These are phyloP conservation scores for Aspergillus funiculosus DNA, from an alignment of 495 filamentous ascomycete species.

Conservation along the genomic window DNA sequence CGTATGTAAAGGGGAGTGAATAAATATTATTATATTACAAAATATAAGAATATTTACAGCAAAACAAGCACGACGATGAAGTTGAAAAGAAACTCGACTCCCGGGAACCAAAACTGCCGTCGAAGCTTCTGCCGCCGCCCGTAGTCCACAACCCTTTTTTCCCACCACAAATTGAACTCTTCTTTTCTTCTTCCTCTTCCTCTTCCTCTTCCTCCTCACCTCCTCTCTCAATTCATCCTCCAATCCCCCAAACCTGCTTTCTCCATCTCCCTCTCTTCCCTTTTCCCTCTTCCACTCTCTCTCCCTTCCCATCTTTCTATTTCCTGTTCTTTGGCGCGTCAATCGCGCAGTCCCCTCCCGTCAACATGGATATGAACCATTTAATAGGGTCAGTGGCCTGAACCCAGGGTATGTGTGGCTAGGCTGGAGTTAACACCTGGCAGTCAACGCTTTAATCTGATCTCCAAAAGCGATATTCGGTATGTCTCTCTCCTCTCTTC, in stretches of 20 bases:
- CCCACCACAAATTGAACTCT: slow-evolving; percentile 32
- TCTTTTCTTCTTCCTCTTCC: slow-evolving; percentile 8
- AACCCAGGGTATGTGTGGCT: slow-evolving; percentile 38
- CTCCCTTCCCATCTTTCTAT: slow-evolving; percentile 13
- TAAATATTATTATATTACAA: not conserved
- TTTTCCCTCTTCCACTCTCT: slow-evolving; percentile 5
- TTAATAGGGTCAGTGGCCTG: slow-evolving; percentile 46
- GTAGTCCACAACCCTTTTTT: slow-evolving; percentile 30
- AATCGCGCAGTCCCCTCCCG: slow-evolving; percentile 34
- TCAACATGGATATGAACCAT: slow-evolving; percentile 51
- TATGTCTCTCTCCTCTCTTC: slow-evolving; percentile 36
- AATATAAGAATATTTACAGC: no score
- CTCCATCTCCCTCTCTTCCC: slow-evolving; percentile 7
- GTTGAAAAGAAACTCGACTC: no score
- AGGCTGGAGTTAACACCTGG: slow-evolving; percentile 42
- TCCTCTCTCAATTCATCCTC: slow-evolving; percentile 26
- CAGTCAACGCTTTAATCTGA: slow-evolving; percentile 57
- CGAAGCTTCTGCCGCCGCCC: slow-evolving; percentile 34
- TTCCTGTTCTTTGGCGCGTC: slow-evolving; percentile 19
- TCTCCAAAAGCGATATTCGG: slow-evolving; percentile 97
- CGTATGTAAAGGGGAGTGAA: not conserved
- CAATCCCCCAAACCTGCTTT: slow-evolving; percentile 9
- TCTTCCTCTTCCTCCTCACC: slow-evolving; percentile 3
- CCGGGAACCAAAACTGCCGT: slow-evolving; percentile 34
- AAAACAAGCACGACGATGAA: no score